Conservation (phyloP, 2,329 filamentous ascomycete species). For the Cercospora sp. region DNA sequence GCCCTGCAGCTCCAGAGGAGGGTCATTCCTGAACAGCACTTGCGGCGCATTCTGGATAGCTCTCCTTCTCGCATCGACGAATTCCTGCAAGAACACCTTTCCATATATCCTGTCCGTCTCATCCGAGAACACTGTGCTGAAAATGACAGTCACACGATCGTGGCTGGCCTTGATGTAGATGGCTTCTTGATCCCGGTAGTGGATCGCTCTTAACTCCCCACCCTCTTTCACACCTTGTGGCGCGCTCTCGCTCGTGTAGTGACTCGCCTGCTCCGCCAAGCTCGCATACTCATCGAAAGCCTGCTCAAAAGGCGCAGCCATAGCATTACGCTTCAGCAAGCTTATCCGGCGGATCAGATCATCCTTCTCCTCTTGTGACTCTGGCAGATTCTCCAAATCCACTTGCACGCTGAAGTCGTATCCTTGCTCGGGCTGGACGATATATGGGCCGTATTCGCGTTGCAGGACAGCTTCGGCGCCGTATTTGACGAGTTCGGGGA, state of each 20-base stretch:
- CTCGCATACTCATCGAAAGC: conserved; percentile 91
- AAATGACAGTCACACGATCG: conserved; percentile 97
- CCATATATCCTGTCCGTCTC: conserved; percentile 97
- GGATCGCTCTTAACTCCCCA: conserved; percentile 90
- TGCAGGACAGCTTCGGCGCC: conserved; percentile 89
- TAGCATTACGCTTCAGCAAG: conserved; percentile 93
- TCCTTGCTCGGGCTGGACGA: conserved; percentile 80
- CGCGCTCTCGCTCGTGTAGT: conserved; percentile 90
- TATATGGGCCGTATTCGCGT: conserved; percentile 91
- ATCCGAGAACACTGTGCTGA: conserved; percentile 96
- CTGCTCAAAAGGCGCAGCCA: conserved; percentile 97
- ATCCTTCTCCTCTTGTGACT: conserved; percentile 79
- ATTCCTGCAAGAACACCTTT: conserved; percentile 98
- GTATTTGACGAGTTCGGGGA: conserved; percentile 85
- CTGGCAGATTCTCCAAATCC: conserved; percentile 83
- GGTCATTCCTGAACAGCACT: conserved; percentile 92
- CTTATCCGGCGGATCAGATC: conserved; percentile 85
- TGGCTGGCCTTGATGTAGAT: conserved; percentile 98
- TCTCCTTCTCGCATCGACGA: conserved; percentile 90
- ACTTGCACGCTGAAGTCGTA: conserved; percentile 95
- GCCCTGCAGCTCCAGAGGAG: conserved; percentile 84
- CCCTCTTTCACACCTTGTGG: conserved; percentile 88
- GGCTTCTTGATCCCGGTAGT: conserved; percentile 97
- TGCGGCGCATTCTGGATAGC: conserved; percentile 98
- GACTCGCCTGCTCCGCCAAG: conserved; percentile 82